Evolutionary conservation across 176 grass and related monocot genomes (phyloP).

Genomic region (Triticum monococcum): DNA sequence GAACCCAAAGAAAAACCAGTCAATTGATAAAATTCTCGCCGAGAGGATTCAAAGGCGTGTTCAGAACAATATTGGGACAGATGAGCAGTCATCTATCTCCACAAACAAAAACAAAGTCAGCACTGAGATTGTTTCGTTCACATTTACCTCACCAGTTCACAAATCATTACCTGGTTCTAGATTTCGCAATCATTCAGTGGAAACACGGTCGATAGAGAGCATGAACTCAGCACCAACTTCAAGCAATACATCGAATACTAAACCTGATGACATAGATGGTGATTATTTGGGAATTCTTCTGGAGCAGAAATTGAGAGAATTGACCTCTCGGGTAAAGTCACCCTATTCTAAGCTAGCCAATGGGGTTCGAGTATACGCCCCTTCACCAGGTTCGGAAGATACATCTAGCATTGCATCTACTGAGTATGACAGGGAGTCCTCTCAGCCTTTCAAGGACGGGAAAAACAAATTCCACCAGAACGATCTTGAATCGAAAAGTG

Average conservation of each 20-base stretch:
- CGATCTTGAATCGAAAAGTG: constrained; percentile 32
- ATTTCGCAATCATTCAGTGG: constrained; percentile 33
- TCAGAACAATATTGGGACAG: constrained; percentile 77
- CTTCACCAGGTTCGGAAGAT: constrained; percentile 41
- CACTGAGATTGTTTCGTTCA: constrained; percentile 93
- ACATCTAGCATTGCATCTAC: constrained; percentile 47
- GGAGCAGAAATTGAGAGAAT: constrained; percentile 88
- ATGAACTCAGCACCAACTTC: constrained; percentile 19
- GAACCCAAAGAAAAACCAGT: constrained; percentile 38
- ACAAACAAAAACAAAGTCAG: constrained; percentile 52
- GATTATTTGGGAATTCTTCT: constrained; percentile 85
- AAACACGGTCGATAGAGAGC: constrained; percentile 26
- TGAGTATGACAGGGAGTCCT: constrained; percentile 51
- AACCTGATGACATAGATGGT: constrained; percentile 53
- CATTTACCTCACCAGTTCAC: constrained; percentile 85
- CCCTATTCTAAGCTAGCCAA: constrained; percentile 58
- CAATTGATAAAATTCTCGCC: constrained; percentile 40
- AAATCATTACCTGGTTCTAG: constrained; percentile 44
- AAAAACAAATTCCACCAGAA: neutral
- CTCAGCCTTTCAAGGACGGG: constrained; percentile 49
- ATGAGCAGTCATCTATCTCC: constrained; percentile 44
- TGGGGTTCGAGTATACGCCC: constrained; percentile 16
- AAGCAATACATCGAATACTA: constrained; percentile 20
- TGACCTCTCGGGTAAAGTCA: constrained; percentile 51
- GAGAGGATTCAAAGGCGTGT: constrained; percentile 56